Evolutionary conservation across 2,329 filamentous ascomycete genomes (phyloP).

Genomic region (Xylariomycetidae sp.): DNA sequence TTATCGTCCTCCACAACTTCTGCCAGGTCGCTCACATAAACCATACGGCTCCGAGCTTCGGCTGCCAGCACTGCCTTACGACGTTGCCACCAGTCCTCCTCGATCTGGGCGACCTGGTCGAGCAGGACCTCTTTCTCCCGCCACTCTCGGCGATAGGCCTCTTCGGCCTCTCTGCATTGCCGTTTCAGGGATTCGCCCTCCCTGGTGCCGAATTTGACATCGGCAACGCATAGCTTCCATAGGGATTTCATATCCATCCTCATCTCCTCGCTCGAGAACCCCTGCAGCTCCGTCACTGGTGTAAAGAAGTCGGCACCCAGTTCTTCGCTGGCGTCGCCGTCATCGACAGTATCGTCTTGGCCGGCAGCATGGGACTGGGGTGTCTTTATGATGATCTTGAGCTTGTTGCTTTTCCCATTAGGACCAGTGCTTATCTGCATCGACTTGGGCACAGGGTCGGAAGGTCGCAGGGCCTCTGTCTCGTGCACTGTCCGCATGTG

Average conservation of each 20-base stretch:
- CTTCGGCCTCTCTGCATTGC: slow-evolving; percentile 64
- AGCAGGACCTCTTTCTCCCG: slow-evolving; percentile 73
- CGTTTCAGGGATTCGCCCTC: slow-evolving; percentile 59
- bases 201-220: slow-evolving; percentile 68
- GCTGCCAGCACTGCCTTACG: slow-evolving; percentile 47
- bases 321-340: slow-evolving; percentile 50
- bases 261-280: slow-evolving; percentile 64
- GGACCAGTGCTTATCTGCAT: slow-evolving; percentile 44
- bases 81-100: slow-evolving; percentile 61
- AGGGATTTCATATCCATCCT: slow-evolving; percentile 55
- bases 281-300: slow-evolving; percentile 48
- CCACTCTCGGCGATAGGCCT: slow-evolving; percentile 67
- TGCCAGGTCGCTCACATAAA: slow-evolving; percentile 10
- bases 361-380: slow-evolving; percentile 53
- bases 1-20: slow-evolving; percentile 11
- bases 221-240: slow-evolving; percentile 63
- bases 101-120: slow-evolving; percentile 64
- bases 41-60: slow-evolving; percentile 20
- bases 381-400: slow-evolving; percentile 62
- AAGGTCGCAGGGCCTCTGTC: slow-evolving; percentile 84
- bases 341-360: slow-evolving; percentile 50
- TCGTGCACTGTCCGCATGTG: slow-evolving; percentile 99
- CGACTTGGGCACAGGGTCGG: slow-evolving; percentile 68
- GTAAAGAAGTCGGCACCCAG: slow-evolving; percentile 56
- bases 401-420: slow-evolving; percentile 45